Evolutionary conservation across 345 rosid genomes (phyloP).

Genomic region (Pistacia atlantica): DNA sequence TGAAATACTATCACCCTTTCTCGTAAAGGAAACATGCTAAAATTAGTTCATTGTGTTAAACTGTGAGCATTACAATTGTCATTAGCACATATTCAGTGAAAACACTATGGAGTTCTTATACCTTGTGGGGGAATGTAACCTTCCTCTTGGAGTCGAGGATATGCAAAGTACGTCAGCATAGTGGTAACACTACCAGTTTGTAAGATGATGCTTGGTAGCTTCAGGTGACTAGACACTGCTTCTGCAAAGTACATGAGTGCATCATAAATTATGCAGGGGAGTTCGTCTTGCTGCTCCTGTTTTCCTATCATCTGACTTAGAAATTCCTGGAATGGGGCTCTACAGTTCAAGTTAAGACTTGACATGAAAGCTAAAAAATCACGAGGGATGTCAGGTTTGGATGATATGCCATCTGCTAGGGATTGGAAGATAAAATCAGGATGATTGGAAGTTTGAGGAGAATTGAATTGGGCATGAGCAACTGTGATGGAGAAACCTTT

Average conservation of each 20-base stretch:
- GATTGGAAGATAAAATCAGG: not conserved
- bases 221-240: slow-evolving; percentile 3
- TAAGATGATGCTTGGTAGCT: slow-evolving; percentile 16
- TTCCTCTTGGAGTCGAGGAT: not conserved
- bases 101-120: not conserved
- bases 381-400: not conserved
- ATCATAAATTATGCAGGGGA: slow-evolving; percentile 14
- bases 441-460: not conserved
- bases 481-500: not conserved
- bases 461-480: not conserved
- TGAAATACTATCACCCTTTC: not conserved
- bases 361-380: slow-evolving; percentile 16
- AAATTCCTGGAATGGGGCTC: slow-evolving; percentile 10
- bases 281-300: not conserved
- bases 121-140: not conserved
- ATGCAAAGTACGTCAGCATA: not conserved
- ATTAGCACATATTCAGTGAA: not conserved
- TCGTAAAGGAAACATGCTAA: not conserved
- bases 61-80: too few species aligned
- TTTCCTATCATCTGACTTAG: not conserved
- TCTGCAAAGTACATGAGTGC: slow-evolving; percentile 23
- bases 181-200: slow-evolving; percentile 11
- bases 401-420: not conserved
- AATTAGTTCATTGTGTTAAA: too few species aligned
- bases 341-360: slow-evolving; percentile 4